These are phyloP conservation scores for Hypoxylon rickii DNA, from an alignment of 495 filamentous ascomycete genomes.

Conservation along the genomic window DNA sequence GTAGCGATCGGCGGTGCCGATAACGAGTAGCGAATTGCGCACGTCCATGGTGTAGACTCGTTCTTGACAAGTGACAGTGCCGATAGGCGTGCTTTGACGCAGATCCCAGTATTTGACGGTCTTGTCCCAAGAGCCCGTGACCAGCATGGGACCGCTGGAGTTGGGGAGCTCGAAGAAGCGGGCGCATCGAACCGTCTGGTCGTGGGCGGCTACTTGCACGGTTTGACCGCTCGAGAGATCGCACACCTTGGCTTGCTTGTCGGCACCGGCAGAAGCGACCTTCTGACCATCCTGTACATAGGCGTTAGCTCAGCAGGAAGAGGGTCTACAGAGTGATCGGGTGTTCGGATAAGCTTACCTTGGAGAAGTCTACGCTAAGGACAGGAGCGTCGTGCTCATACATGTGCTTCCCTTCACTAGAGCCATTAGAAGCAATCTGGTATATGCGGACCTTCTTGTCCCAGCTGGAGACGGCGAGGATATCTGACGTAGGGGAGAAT, in stretches of 20 bases:
- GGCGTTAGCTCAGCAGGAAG: background rate
- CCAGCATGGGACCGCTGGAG: constrained; percentile 62
- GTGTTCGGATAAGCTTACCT: constrained; percentile 55
- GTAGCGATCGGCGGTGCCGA: constrained; percentile 85
- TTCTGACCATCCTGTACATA: constrained; percentile 58
- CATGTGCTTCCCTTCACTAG: constrained; percentile 75
- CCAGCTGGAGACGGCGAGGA: constrained; percentile 87
- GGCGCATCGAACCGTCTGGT: constrained; percentile 70
- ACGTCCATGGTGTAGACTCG: constrained; percentile 89
- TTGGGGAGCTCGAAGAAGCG: constrained; percentile 68
- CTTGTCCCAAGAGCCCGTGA: constrained; percentile 91
- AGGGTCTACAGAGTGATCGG: background rate
- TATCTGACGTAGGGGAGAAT: constrained; percentile 78
- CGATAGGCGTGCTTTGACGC: constrained; percentile 64
- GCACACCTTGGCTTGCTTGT: constrained; percentile 76
- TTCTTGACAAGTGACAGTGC: constrained; percentile 69
- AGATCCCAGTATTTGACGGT: constrained; percentile 91
- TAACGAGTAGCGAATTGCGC: constrained; percentile 73
- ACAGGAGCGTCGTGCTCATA: constrained; percentile 80
- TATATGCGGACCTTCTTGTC: constrained; percentile 95
- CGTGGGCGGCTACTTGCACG: constrained; percentile 72
- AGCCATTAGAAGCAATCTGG: constrained; percentile 72
- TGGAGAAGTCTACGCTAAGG: constrained; percentile 79
- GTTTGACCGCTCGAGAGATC: constrained; percentile 63
- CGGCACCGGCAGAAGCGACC: constrained; percentile 73